Evolutionary conservation across 2,329 filamentous ascomycete species (phyloP).

Genomic region (Neonectria sp.): DNA sequence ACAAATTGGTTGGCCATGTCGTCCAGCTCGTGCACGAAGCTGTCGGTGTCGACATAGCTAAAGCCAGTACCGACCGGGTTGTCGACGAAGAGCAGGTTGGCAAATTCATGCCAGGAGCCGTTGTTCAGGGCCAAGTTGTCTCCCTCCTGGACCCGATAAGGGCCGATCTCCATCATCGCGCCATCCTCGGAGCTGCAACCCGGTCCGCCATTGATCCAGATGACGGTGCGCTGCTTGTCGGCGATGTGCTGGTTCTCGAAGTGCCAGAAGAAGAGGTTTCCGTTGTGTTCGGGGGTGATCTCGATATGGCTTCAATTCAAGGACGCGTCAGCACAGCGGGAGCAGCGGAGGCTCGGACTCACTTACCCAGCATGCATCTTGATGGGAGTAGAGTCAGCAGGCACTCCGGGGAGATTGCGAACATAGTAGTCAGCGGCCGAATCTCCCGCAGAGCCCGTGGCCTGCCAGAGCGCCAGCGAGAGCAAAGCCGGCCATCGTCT

Average conservation of each 20-base stretch:
- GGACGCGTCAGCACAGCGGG: slow-evolving; percentile 42
- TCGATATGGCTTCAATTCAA: slow-evolving; percentile 83
- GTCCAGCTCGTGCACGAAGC: slow-evolving; percentile 86
- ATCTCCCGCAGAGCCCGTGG: slow-evolving; percentile 50
- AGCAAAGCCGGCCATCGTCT: slow-evolving; percentile 52
- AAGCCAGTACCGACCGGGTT: slow-evolving; percentile 97
- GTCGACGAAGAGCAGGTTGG: slow-evolving; percentile 96
- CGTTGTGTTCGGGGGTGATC: slow-evolving; percentile 86
- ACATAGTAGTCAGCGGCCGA: slow-evolving; percentile 88
- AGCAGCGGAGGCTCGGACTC: slow-evolving; percentile 12
- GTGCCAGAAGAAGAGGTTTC: slow-evolving; percentile 99
- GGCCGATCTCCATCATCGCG: slow-evolving; percentile 95
- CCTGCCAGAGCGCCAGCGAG: slow-evolving; percentile 60
- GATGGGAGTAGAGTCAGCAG: slow-evolving; percentile 77
- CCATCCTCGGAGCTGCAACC: slow-evolving; percentile 98
- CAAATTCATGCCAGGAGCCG: slow-evolving; percentile 99
- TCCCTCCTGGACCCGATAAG: slow-evolving; percentile 87
- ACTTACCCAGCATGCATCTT: slow-evolving; percentile 99
- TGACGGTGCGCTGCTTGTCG: slow-evolving; percentile 88
- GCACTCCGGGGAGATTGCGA: slow-evolving; percentile 85
- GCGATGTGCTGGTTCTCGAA: slow-evolving; percentile 97
- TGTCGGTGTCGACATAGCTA: slow-evolving; percentile 94
- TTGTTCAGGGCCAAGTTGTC: slow-evolving; percentile 83
- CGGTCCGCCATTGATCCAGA: slow-evolving; percentile 98
- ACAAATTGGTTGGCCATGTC: slow-evolving; percentile 94